A percentile compares a stretch with the other conserved stretches of the same genome.
These are phyloP conservation scores for Beauveria scarabaeidicola DNA, from an alignment of 2,329 filamentous ascomycete genomes.

Conservation along the genomic window DNA sequence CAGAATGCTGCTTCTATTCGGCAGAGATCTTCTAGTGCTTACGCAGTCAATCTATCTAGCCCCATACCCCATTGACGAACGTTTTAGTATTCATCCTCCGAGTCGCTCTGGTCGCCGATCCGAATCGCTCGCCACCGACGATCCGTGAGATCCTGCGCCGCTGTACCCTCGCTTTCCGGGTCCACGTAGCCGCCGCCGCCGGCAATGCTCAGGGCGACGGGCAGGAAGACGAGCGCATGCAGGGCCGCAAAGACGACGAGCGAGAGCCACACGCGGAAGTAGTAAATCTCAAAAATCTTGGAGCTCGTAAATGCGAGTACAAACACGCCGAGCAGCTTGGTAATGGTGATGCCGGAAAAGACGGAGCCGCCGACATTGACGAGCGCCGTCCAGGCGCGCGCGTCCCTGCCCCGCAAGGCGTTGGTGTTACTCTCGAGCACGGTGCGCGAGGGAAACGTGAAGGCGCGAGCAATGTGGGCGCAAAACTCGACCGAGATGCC, in stretches of 20 bases:
- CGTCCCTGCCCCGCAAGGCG: conserved; percentile 72
- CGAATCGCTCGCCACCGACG: conserved; percentile 69
- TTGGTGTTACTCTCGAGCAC: conserved; percentile 72
- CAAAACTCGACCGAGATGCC: conserved; percentile 97
- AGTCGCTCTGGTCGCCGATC: conserved; percentile 67
- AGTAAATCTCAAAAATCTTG: conserved; percentile 99
- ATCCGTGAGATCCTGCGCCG: conserved; percentile 81
- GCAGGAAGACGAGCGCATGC: conserved; percentile 85
- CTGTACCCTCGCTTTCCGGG: conserved; percentile 74
- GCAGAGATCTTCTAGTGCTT: not conserved
- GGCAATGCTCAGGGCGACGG: conserved; percentile 75
- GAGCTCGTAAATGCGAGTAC: conserved; percentile 91
- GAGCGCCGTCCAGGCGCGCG: conserved; percentile 83
- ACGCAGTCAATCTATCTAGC: not conserved
- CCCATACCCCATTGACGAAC: not conserved
- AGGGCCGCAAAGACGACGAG: conserved; percentile 81
- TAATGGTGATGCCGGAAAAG: conserved; percentile 92
- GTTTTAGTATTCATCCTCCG: conserved; percentile 52
- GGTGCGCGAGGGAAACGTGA: conserved; percentile 79
- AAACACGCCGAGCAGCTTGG: conserved; percentile 84
- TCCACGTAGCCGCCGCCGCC: conserved; percentile 86
- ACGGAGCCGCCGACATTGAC: conserved; percentile 93
- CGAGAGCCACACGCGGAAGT: conserved; percentile 93
- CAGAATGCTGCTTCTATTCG: too few species aligned
- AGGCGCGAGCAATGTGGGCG: conserved; percentile 90